Conservation (phyloP, 106 monocot genomes). For the Apostasia shenzhenica region DNA sequence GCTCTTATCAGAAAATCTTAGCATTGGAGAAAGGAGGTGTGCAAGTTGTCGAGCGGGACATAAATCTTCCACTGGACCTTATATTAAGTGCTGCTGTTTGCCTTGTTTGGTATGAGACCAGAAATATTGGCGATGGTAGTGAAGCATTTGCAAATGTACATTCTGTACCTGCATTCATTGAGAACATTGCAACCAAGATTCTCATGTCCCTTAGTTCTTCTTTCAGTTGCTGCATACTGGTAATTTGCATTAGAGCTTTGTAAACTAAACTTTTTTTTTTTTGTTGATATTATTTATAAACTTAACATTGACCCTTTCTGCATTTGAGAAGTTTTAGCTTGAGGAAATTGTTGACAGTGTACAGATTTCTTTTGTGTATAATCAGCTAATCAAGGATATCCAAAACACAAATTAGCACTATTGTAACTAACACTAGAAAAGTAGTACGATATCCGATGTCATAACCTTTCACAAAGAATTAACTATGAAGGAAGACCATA, state of each 20-base stretch:
- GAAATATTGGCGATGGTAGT: slow-evolving; percentile 18
- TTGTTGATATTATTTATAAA: not conserved
- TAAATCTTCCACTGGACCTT: slow-evolving; percentile 77
- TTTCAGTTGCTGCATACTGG: slow-evolving; percentile 86
- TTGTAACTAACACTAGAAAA: too few relatives aligned
- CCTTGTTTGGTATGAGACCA: slow-evolving; percentile 78
- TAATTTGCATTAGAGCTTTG: slow-evolving; percentile 17
- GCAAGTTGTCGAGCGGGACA: slow-evolving; percentile 84
- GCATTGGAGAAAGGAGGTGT: slow-evolving; percentile 66
- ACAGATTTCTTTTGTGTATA: too few relatives aligned
- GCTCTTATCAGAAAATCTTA: slow-evolving; percentile 89
- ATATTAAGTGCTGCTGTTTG: slow-evolving; percentile 78
- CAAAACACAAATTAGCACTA: too few relatives aligned
- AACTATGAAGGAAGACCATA: too few relatives aligned
- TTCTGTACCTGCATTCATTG: slow-evolving; percentile 48
- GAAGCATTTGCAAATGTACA: slow-evolving; percentile 16
- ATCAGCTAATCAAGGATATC: too few relatives aligned
- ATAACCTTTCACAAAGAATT: too few relatives aligned
- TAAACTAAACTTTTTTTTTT: slow-evolving; percentile 2
- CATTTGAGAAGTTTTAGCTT: too few relatives aligned
- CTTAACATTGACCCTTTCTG: not conserved
- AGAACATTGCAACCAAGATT: slow-evolving; percentile 81
- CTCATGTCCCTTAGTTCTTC: slow-evolving; percentile 82
- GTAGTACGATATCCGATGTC: too few relatives aligned
- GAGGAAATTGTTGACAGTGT: too few relatives aligned